Conservation (phyloP, 768 basidiomycete species). For the Podaxis rugospora region DNA sequence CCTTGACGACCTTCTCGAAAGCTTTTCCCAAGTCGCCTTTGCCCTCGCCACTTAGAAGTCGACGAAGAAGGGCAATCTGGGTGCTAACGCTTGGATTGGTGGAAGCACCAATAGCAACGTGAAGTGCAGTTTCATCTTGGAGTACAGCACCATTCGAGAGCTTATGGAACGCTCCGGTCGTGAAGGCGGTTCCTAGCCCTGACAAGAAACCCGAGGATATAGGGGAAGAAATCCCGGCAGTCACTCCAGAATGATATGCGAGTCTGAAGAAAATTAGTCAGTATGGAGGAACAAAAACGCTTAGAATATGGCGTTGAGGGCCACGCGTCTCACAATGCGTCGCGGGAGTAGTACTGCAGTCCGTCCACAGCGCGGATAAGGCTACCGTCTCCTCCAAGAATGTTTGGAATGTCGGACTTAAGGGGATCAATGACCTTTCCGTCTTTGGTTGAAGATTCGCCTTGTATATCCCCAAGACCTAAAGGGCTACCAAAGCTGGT, state of each 20-base stretch:
- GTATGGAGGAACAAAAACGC: not conserved
- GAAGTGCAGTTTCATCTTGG: slow-evolving; percentile 56
- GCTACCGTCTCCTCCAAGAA: slow-evolving; percentile 35
- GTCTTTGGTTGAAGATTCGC: slow-evolving; percentile 56
- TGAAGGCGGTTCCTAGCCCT: slow-evolving; percentile 58
- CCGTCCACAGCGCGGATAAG: slow-evolving; percentile 66
- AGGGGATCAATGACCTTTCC: slow-evolving; percentile 49
- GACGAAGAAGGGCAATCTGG: slow-evolving; percentile 57
- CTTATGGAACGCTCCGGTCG: slow-evolving; percentile 49
- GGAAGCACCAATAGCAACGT: slow-evolving; percentile 46
- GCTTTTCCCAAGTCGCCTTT: slow-evolving; percentile 34
- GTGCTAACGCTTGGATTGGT: slow-evolving; percentile 55
- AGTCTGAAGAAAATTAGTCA: slow-evolving; percentile 30
- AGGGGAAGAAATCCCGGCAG: slow-evolving; percentile 56
- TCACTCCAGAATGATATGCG: slow-evolving; percentile 64
- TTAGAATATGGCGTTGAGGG: not conserved
- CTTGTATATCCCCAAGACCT: slow-evolving; percentile 61
- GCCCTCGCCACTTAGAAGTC: slow-evolving; percentile 38
- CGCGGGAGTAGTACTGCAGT: slow-evolving; percentile 59
- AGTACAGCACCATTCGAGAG: slow-evolving; percentile 55
- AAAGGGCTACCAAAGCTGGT: slow-evolving; percentile 57
- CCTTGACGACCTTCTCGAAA: slow-evolving; percentile 44
- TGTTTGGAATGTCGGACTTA: slow-evolving; percentile 31
- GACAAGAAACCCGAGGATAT: slow-evolving; percentile 41
- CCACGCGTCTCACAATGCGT: slow-evolving; percentile 33